Base-by-base conservation (phyloP, 1,139 yeast genomes). In the Lodderomyces elongisporus region DNA sequence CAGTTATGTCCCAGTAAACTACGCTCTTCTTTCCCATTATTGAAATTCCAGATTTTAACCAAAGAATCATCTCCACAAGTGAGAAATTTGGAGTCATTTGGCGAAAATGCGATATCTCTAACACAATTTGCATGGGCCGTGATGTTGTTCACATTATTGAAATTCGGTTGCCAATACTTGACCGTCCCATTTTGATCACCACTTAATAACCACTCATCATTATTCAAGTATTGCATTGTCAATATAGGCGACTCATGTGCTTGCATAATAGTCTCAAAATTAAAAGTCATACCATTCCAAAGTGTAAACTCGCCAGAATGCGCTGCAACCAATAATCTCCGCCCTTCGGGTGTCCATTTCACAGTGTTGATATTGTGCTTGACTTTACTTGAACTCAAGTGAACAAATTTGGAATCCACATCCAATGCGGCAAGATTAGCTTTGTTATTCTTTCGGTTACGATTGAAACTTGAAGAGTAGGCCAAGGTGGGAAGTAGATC, bases 111-210 rank as follows among this genome's bases (percentile, higher is more conserved):
- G 25, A 91, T 73, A 49, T 87, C 97, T 44, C 95, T 70, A 24
- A 91, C 75, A 10, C 88, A 87, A 56, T 87, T 84, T 8, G 70
- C 64, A 54, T 91, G 98, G 0, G 87, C 95, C 34, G 74, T 69
- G 25, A 91, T 60, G 39, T 85, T 85, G 55, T 89, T 88, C 31
- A 93, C 96, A 62, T 91, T 91, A 58, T 91, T 91, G 65, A 91
- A 87, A 59, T 93, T 91, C 5, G 97, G 95, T 58, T 91, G 97
- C 97, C 98, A 93, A 52, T 84, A 91, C 62, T 91, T 91, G 49
- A 91, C 74, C 8, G 72, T 70, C 21, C 98, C 99, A 39, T 82
- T 89, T 50, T 88, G 93, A 58, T 91, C 98, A 25, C 96, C 96
- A 50, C 93, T 80, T 23, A 91, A 65, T 41, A 91, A 69, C 97